Percentiles rank a stretch among this genome's conserved stretches.
Conservation (phyloP, 352 stramenopile species). For the Saprolegnia parasitica region DNA sequence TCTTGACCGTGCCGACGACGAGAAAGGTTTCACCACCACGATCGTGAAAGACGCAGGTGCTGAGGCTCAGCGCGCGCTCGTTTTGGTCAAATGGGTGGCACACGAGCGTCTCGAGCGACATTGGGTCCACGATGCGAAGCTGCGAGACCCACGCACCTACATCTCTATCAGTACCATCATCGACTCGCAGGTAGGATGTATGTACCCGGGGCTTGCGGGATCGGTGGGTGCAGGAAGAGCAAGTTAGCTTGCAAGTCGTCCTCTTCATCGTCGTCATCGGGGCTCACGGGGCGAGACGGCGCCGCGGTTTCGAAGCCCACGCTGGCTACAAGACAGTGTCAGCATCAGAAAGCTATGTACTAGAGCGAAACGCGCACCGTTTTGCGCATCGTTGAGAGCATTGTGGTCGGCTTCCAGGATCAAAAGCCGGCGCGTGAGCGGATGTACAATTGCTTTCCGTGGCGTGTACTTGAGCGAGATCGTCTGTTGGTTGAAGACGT, state of each 20-base stretch:
- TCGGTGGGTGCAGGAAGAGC: constrained; percentile 51
- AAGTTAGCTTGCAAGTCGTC: constrained; percentile 63
- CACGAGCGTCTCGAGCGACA: constrained; percentile 76
- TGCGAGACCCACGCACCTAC: constrained; percentile 94
- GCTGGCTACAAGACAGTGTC: constrained; percentile 34
- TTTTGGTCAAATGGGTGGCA: constrained; percentile 92
- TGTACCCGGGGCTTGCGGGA: constrained; percentile 52
- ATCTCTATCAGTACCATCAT: neutral
- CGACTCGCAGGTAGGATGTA: too few species aligned
- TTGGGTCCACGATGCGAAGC: constrained; percentile 96
- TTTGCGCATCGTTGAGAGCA: constrained; percentile 90
- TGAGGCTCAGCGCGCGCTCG: constrained; percentile 91
- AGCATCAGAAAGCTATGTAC: neutral
- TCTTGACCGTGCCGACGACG: constrained; percentile 94
- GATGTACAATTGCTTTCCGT: constrained; percentile 91
- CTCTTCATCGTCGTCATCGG: constrained; percentile 81
- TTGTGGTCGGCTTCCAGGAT: constrained; percentile 99
- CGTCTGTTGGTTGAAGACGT: constrained; percentile 97
- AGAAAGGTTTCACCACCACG: constrained; percentile 96
- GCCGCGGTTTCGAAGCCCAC: constrained; percentile 59
- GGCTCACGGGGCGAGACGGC: constrained; percentile 31
- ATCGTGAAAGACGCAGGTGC: constrained; percentile 93
- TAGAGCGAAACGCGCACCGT: constrained; percentile 34
- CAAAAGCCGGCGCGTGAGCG: constrained; percentile 81
- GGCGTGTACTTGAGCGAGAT: constrained; percentile 97